Evolutionary conservation across 2,329 filamentous ascomycete species (phyloP).

Genomic region (Periconia macrospinosa): DNA sequence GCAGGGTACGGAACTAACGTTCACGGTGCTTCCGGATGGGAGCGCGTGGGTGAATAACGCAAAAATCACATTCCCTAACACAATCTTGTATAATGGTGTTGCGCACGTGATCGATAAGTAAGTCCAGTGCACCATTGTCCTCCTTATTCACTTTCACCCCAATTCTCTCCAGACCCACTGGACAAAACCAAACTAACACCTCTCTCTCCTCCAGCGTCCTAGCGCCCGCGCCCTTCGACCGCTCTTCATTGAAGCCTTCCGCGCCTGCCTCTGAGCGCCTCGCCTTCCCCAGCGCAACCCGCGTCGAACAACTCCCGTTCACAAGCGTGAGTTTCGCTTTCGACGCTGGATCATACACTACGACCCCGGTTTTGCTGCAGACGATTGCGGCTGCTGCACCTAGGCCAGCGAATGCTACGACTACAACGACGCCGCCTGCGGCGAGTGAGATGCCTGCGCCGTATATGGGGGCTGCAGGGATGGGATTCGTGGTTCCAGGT

Average conservation of each 20-base stretch:
- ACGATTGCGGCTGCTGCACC: conserved; percentile 26
- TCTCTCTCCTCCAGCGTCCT: conserved; percentile 47
- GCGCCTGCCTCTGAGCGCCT: conserved; percentile 19
- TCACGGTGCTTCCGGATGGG: conserved; percentile 39
- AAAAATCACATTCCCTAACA: conserved; percentile 44
- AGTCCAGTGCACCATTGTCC: too few relatives aligned
- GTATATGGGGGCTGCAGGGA: too few relatives aligned
- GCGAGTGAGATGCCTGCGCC: background rate
- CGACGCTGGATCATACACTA: conserved; percentile 25
- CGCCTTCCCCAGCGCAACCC: conserved; percentile 23
- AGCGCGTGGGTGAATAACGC: conserved; percentile 50
- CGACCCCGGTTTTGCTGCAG: conserved; percentile 25
- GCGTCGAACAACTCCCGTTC: conserved; percentile 19
- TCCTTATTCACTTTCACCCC: background rate
- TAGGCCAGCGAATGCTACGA: conserved; percentile 7
- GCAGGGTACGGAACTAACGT: conserved; percentile 42
- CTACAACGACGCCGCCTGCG: background rate
- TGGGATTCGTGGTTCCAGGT: background rate
- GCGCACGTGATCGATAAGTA: conserved; percentile 57
- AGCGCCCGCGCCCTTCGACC: conserved; percentile 45
- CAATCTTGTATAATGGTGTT: conserved; percentile 50
- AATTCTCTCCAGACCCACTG: background rate
- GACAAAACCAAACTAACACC: background rate
- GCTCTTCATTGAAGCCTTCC: conserved; percentile 18
- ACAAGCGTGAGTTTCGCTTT: conserved; percentile 22